These are phyloP conservation scores for Hypocreales sp. DNA, from an alignment of 2,329 filamentous ascomycete species.

Conservation along the genomic window DNA sequence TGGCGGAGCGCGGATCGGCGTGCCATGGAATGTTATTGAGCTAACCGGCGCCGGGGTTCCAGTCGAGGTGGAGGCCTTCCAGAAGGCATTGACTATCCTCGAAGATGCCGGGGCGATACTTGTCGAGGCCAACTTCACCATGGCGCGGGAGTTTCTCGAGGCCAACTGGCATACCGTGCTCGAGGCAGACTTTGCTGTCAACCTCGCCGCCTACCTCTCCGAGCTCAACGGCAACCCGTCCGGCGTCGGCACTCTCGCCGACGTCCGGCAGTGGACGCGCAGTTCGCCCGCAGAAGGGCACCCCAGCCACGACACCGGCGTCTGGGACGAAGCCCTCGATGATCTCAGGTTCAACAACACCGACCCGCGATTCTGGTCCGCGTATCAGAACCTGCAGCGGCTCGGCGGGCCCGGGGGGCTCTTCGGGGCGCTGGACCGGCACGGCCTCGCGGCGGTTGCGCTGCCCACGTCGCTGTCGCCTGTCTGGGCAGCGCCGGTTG, in stretches of 20 bases:
- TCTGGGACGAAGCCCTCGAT: constrained; percentile 37
- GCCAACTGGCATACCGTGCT: constrained; percentile 23
- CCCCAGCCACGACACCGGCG: constrained; percentile 39
- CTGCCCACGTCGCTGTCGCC: constrained; percentile 30
- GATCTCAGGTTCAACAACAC: constrained; percentile 40
- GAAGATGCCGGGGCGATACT: constrained; percentile 40
- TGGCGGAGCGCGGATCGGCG: constrained; percentile 42
- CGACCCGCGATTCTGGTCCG: constrained; percentile 35
- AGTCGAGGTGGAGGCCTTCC: constrained; percentile 31
- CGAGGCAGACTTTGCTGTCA: constrained; percentile 41
- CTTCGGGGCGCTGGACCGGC: constrained; percentile 37
- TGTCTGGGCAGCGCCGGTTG: constrained; percentile 7
- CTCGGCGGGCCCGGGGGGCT: constrained; percentile 44
- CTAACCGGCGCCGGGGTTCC: constrained; percentile 5
- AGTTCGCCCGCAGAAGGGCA: constrained; percentile 37
- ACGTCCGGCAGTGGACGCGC: constrained; percentile 40
- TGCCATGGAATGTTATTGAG: constrained; percentile 44
- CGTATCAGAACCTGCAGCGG: constrained; percentile 28
- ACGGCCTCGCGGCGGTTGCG: constrained; percentile 43
- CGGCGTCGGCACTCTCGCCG: constrained; percentile 33
- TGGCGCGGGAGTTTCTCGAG: background rate
- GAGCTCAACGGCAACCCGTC: constrained; percentile 36
- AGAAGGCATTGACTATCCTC: constrained; percentile 32
- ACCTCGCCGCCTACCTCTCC: constrained; percentile 39
- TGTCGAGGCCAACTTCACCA: constrained; percentile 33